Conservation (phyloP, 2,329 filamentous ascomycete species). For the Diaporthe vaccinii region DNA sequence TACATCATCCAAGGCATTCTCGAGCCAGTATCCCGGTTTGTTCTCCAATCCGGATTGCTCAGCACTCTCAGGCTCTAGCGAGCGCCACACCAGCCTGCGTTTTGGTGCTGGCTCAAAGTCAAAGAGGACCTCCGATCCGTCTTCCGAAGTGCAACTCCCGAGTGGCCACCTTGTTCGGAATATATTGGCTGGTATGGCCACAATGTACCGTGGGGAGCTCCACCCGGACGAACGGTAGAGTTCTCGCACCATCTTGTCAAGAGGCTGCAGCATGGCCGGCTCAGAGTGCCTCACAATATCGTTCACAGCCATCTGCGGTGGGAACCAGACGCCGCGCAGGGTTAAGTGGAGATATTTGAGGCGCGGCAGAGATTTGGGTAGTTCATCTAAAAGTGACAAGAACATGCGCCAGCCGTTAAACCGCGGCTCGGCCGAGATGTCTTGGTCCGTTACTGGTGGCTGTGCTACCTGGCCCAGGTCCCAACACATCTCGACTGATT, state of each 20-base stretch:
- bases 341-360: constrained; percentile 26
- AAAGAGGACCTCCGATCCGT: background rate
- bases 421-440: constrained; percentile 19
- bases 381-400: background rate
- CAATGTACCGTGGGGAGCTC: background rate
- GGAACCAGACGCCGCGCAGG: constrained; percentile 17
- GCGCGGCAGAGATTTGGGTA: constrained; percentile 15
- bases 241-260: constrained; percentile 29
- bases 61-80: background rate
- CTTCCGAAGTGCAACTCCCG: background rate
- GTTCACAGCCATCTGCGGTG: background rate
- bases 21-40: background rate
- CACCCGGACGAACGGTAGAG: background rate
- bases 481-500: constrained; percentile 29
- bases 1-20: background rate
- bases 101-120: background rate
- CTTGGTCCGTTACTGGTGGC: background rate
- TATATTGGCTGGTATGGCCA: constrained; percentile 9
- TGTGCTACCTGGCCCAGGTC: background rate
- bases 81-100: constrained; percentile 2
- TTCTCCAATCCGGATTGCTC: too few relatives aligned
- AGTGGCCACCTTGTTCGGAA: background rate
- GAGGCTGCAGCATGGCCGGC: constrained; percentile 11
- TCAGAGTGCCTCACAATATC: constrained; percentile 12
- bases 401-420: constrained; percentile 21